A percentile compares a stretch with the other conserved stretches of the same genome.
phyloP scores from a whole-genome alignment of 331 rosid genomes.

The Dryas integrifolia region DNA sequence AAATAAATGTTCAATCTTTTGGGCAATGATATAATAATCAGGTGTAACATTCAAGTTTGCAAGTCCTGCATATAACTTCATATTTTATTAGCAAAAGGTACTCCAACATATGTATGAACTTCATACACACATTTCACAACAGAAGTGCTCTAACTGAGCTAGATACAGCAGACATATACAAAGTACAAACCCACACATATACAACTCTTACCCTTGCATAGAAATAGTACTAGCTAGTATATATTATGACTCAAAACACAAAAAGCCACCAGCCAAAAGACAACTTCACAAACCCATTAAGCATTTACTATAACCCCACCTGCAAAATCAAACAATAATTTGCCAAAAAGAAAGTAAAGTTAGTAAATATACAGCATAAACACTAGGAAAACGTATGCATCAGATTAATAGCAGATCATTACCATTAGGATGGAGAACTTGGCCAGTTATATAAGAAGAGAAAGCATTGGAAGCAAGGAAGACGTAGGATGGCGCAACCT shows the following conservation, averaged over 20 bases:
- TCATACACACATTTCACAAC: not conserved
- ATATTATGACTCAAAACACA: not conserved
- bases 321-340: constrained; percentile 26
- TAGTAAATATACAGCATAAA: not conserved
- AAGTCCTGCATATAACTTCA: not conserved
- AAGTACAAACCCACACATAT: not conserved
- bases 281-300: constrained; percentile 27
- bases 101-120: not conserved
- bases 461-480: constrained; percentile 70
- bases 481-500: constrained; percentile 64
- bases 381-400: no score
- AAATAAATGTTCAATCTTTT: not conserved
- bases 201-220: not conserved
- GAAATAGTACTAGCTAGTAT: not conserved
- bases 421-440: constrained; percentile 89
- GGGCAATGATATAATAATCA: not conserved
- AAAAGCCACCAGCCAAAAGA: not conserved
- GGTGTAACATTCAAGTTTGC: not conserved
- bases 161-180: not conserved
- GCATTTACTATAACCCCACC: constrained; percentile 64
- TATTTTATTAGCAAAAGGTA: not conserved
- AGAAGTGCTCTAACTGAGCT: not conserved
- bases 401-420: not conserved
- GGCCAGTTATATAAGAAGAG: constrained; percentile 78
- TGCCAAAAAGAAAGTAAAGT: not conserved